Base-by-base conservation (phyloP, 1,284 basidiomycete genomes). In the Leccinum pachyderme region DNA sequence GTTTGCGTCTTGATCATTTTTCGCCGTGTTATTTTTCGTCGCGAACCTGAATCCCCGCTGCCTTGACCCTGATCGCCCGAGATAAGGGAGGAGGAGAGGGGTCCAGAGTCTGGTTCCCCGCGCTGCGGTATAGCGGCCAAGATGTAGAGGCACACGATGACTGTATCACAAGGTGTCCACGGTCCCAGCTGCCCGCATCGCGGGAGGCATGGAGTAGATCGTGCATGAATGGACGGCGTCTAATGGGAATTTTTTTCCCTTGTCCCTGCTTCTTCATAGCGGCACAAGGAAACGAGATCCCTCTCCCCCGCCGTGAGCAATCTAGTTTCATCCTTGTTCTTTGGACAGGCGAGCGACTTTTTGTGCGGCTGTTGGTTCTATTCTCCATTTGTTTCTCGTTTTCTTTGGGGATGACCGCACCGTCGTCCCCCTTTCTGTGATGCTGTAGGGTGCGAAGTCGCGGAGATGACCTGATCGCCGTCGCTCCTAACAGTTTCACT, bases 401-500 rank as follows among this genome's bases (percentile, higher is more conserved):
- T 39, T 39, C 18, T 12, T 39, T 11, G 18, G 37, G 37, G 37
- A 12, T 22, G 37, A 5, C 18, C 6, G 22, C 22, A 52, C 53
- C 48, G 41, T 48, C 47, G 50, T 41, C 0, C 29, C 11, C 46
- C 47, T 41, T 67, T 56, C 50, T 44, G 55, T 43, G 37, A 51
- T 55, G 54, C 56, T 64, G 59, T 61, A 29, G 59, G 22, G 53
- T 39, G 37, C 37, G 37, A 39, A 39, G 37, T 39, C 24, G 49
- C 66, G 66, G 68, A 69, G 53, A 70, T 67, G 68, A 65, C 55
- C 11, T 61, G 68, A 66, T 67, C 58, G 61, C 68, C 66, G 64
- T 61, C 44, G 15, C 64, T 58, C 67, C 65, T 64, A 60, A 64
- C 33, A 18, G 18, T 18, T 18, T 18, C 18, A 18, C 18, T 18